These are phyloP conservation scores for Durotheca rogersii DNA, from an alignment of 495 filamentous ascomycete species.

Conservation along the genomic window DNA sequence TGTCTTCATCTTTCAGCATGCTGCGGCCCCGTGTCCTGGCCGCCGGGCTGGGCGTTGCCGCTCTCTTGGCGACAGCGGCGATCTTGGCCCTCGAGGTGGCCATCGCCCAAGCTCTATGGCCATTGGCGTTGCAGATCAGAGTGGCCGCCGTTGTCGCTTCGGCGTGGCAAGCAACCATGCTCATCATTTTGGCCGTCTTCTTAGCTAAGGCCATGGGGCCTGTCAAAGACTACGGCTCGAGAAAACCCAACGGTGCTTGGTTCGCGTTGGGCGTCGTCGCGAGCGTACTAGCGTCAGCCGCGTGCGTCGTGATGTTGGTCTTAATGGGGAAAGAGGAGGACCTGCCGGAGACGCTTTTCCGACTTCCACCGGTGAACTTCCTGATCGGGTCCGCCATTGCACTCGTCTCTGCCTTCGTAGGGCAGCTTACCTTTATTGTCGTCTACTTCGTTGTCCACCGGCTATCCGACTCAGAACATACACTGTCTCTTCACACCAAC, in stretches of 20 bases:
- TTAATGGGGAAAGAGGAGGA: constrained; percentile 37
- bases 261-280: constrained; percentile 39
- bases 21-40: constrained; percentile 36
- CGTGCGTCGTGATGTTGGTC: constrained; percentile 42
- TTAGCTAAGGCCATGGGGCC: constrained; percentile 27
- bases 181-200: constrained; percentile 34
- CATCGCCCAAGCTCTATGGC: constrained; percentile 39
- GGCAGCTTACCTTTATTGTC: constrained; percentile 44
- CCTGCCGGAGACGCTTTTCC: constrained; percentile 34
- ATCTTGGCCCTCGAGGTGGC: constrained; percentile 42
- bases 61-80: constrained; percentile 44
- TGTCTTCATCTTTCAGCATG: constrained; percentile 30
- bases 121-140: constrained; percentile 33
- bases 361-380: constrained; percentile 31
- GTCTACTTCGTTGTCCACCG: constrained; percentile 39
- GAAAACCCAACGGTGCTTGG: constrained; percentile 34
- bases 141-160: constrained; percentile 40
- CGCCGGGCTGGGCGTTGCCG: constrained; percentile 39
- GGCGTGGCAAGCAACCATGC: constrained; percentile 37
- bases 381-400: constrained; percentile 42
- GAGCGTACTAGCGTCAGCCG: constrained; percentile 41
- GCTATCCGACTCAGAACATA: constrained; percentile 23
- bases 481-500: constrained; percentile 31
- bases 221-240: constrained; percentile 20
- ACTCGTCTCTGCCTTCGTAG: constrained; percentile 43